Base-by-base conservation (phyloP, 176 grass and related monocot species). In the Oryza rufipogon region DNA sequence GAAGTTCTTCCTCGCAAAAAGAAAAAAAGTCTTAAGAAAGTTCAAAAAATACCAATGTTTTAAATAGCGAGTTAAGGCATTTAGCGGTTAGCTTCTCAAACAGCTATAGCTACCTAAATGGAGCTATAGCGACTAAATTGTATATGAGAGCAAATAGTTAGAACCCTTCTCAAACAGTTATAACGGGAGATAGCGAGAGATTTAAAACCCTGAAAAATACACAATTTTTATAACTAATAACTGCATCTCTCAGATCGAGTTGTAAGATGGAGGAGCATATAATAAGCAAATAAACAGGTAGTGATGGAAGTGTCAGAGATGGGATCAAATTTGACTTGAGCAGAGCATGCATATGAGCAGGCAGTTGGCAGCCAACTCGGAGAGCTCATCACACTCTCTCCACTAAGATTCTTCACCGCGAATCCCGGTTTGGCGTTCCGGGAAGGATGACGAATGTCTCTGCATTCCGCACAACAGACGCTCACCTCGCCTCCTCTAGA, bases 401-500 rank as follows among this genome's bases (percentile, higher is more conserved):
- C 42, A 80, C 45, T 68, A 70, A 80, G 84, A 86, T 86, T 80
- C 60, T 58, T 72, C 32, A 66, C 84, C 77, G 60, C 77, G 77
- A 86, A 86, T 80, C 84, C 69, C 60, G 60, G 58, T 32, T 86
- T 9, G 30, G 9, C 15, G 14, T 63, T 70, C 32, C 32, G 58
- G 33, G 60, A 72, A 41, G 12, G 69, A 54, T 28, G 81, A 88
- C 61, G 87, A 84, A 88, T 87, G 47, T 77, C 73, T 47, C 51
- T 47, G 68, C 67, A 36, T 5, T 9, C 19, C 9, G 58, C n/a
- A 10, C 8, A 70, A 26, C 20, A 32, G 12, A 64, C 20, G 9
- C 26, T 34, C 48, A 4, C 9, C 48, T 46, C 69, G 13, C 36
- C 70, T 86, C 77, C 76, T 80, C 68, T 79, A 72, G 76, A 86